Conservation (phyloP, 2,329 filamentous ascomycete genomes). For the Domatiomyces globalis region DNA sequence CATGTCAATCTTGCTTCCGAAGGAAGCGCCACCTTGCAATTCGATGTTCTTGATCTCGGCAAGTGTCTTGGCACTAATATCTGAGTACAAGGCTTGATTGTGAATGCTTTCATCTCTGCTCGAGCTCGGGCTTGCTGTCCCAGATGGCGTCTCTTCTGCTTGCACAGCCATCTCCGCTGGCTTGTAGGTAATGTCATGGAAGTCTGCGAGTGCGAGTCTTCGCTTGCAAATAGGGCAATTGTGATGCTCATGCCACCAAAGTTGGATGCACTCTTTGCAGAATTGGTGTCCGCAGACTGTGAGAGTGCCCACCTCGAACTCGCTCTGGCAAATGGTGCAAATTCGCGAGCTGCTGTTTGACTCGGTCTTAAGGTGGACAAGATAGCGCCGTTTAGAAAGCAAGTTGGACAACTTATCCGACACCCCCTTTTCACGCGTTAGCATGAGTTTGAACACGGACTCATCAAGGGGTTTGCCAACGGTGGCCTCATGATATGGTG, state of each 20-base stretch:
- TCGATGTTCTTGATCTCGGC: conserved; percentile 72
- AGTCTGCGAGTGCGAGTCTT: conserved; percentile 47
- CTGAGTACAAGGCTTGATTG: conserved; percentile 54
- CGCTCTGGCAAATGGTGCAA: conserved; percentile 73
- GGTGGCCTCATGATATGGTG: conserved; percentile 52
- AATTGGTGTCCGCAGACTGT: conserved; percentile 87
- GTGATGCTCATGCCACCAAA: conserved; percentile 61
- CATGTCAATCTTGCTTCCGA: conserved; percentile 82
- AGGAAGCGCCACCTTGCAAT: conserved; percentile 47
- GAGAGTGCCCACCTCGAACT: conserved; percentile 63
- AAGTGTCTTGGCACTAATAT: conserved; percentile 57
- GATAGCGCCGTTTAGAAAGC: conserved; percentile 63
- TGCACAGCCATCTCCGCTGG: conserved; percentile 58
- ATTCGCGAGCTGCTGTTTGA: conserved; percentile 51
- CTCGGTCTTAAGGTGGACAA: conserved; percentile 47
- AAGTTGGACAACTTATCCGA: conserved; percentile 45
- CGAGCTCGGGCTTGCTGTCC: conserved; percentile 1
- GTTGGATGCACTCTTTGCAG: conserved; percentile 70
- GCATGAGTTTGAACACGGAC: conserved; percentile 29
- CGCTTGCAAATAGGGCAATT: conserved; percentile 80
- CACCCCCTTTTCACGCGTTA: conserved; percentile 37
- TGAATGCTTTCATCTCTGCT: conserved; percentile 18
- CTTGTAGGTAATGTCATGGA: conserved; percentile 77
- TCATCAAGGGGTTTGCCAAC: conserved; percentile 43
- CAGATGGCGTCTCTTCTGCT: conserved; percentile 27